Evolutionary conservation across 768 basidiomycete genomes (phyloP), one percentile per base, ranked within the genome.

Genomic region (Lepiota brunneoincarnata): DNA sequence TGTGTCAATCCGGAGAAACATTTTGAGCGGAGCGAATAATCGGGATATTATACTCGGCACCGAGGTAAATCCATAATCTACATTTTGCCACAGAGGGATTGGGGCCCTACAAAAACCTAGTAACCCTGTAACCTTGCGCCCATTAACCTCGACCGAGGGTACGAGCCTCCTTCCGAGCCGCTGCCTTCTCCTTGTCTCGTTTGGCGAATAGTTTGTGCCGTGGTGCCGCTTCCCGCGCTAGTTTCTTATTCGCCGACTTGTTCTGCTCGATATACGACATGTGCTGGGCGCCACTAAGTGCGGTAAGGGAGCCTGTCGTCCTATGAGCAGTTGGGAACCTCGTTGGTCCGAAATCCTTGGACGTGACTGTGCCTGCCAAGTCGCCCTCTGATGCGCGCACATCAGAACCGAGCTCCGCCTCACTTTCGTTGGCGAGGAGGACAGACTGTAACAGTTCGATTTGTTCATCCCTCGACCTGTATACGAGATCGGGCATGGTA

Each of bases 401-500:
- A 65, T 95, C 95, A 31, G 84, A 79, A 34, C 91, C 93, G 46
- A 93, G 81, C 62, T 94, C 92, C 14, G 91, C 93, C 62, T 89
- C 91, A 59, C 83, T 86, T 67, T 97, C 96, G 68, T 90, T 93
- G 28, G 93, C 91, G 58, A 93, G 77, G 17, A 98, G 77, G 15
- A 98, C 95, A 5, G 91, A 88, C 55, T 91, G 89, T n/a, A 99
- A 79, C 15, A 99, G 83, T 67, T 98, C 96, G 55, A 98, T 96
- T 72, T 98, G 96, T 64, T 97, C 91, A 62, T 93, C 86, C 63
- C 83, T 82, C 37, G 91, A 92, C 63, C 82, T 84, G 75, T 96
- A 99, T 46, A 98, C 97, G 49, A 98, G 79, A 64, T 93, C 89
- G 3, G 89, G 84, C 59, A 94, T 78, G 39, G 80, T 76, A 54